Percentiles rank a stretch among this genome's conserved stretches.
Conservation (phyloP, 2,329 filamentous ascomycete genomes). For the Monosporascus sp. region DNA sequence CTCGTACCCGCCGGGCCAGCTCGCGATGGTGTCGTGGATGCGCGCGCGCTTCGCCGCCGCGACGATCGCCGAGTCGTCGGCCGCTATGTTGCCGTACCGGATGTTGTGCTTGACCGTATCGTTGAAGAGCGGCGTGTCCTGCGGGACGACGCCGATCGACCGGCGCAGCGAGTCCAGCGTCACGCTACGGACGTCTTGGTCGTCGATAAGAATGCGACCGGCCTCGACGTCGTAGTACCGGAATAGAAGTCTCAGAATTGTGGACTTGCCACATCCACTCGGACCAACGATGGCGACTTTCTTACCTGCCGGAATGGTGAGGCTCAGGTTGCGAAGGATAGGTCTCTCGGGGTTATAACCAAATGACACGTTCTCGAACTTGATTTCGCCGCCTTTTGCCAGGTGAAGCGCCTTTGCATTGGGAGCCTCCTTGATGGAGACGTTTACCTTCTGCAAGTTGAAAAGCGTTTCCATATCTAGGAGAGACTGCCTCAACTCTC, state of each 20-base stretch:
- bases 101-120: constrained; percentile 96
- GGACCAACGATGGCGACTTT: constrained; percentile 95
- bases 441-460: constrained; percentile 93
- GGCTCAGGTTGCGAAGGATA: constrained; percentile 75
- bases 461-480: constrained; percentile 99
- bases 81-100: constrained; percentile 78
- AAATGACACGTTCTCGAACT: constrained; percentile 91
- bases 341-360: constrained; percentile 83
- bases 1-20: constrained; percentile 81
- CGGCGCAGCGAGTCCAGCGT: constrained; percentile 75
- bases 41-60: constrained; percentile 76
- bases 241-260: constrained; percentile 84
- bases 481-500: constrained; percentile 88
- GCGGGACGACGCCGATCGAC: constrained; percentile 90
- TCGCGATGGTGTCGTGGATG: constrained; percentile 75
- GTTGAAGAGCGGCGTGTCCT: constrained; percentile 96
- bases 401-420: constrained; percentile 69
- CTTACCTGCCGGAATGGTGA: constrained; percentile 91
- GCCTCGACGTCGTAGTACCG: constrained; percentile 86
- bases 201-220: constrained; percentile 85
- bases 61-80: constrained; percentile 64
- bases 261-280: constrained; percentile 94
- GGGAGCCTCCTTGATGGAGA: constrained; percentile 72
- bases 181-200: constrained; percentile 83
- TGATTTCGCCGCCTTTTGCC: constrained; percentile 77